Evolutionary conservation across 1,139 yeast species (phyloP), one percentile per base, ranked within the genome.

Genomic region (Suhomyces coccinellae): DNA sequence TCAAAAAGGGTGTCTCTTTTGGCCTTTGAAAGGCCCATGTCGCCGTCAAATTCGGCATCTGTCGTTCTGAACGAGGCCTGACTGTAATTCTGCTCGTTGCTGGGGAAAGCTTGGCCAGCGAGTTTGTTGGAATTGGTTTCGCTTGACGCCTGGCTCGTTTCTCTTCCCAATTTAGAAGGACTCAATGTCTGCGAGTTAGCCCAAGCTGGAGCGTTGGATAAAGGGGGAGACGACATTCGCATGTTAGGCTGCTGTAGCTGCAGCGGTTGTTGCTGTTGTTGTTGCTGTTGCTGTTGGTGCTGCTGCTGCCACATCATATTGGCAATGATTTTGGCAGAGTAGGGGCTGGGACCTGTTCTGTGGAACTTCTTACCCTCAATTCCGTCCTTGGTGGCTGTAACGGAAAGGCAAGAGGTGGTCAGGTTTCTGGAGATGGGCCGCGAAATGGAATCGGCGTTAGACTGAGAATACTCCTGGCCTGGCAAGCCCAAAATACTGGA

Each of bases 371-470:
- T 77, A 2, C 89, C 89, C 59, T 83, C 88, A 7, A 83, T 63
- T 0, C 89, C 89, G 57, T 84, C 89, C 55, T 83, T 83, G 24
- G 87, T 82, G 11, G 89, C 89, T 2, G 86, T 83, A 16, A 85
- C 82, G 0, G 88, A 82, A 29, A 83, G 62, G 41, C 86, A 83
- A 2, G 87, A 82, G 3, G 84, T 78, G 30, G 79, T 77, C 15
- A 87, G 82, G 39, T 78, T 77, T 43, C 87, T 70, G 0, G 87
- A 82, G 27, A 80, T 57, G 0, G 87, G 85, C 45, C 86, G 69
- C 4, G 80, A 75, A 15, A 52, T 43, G 5, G 66, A 51, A 20
- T 65, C 69, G n/a, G 42, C 16, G 2, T 34, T 15, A 3, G 46
- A 42, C 7, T 31, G 49, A 9, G 44, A 29, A 22, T 13, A 33